Base-by-base conservation (phyloP, 768 basidiomycete genomes). In the Pulveroboletus frians region DNA sequence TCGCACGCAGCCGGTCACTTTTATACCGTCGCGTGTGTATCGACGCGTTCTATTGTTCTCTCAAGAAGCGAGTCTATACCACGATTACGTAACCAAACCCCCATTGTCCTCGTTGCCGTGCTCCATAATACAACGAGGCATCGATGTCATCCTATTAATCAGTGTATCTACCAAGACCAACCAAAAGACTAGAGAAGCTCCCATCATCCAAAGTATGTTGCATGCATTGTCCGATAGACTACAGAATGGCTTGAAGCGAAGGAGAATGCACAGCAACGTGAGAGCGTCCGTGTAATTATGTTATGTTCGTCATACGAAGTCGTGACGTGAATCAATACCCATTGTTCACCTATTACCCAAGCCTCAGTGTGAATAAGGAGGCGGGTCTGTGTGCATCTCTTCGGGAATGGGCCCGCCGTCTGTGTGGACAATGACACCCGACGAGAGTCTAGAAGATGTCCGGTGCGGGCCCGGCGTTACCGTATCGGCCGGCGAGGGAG, bases 11-110 rank as follows among this genome's bases (percentile, higher is more conserved):
- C 14, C 31, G n/a, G 39, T 36, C 17, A 14, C 43, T 67, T 66
- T 54, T 64, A 68, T 62, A 62, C n/a, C n/a, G 35, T 50, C 39
- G 10, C 15, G 9, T 20, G 49, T 35, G 21, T 43, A 50, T 52
- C 29, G 49, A 14, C 47, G 30, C 26, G 20, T 49, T 52, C 50
- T 68, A 67, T 67, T 69, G 67, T 69, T 66, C 63, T 68, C 40
- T 20, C 10, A n/a, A 40, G 53, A 51, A 54, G 32, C 32, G 26
- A 23, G 20, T 23, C n/a, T 21, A 43, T 31, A 14, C 18, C 5
- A n/a, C 1, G 0, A 46, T 59, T 53, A 62, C 50, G 50, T 62
- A 63, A 63, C 32, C 39, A 21, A n/a, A 17, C 41, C 43, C 32
- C 48, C 60, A 64, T 62, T 64, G 61, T 64, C 46, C 48, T 48